Percentiles rank a stretch among this genome's conserved stretches.
These are phyloP conservation scores for Yamadazyma paraphyllophila DNA, from an alignment of 805 yeast genomes.

Conservation along the genomic window DNA sequence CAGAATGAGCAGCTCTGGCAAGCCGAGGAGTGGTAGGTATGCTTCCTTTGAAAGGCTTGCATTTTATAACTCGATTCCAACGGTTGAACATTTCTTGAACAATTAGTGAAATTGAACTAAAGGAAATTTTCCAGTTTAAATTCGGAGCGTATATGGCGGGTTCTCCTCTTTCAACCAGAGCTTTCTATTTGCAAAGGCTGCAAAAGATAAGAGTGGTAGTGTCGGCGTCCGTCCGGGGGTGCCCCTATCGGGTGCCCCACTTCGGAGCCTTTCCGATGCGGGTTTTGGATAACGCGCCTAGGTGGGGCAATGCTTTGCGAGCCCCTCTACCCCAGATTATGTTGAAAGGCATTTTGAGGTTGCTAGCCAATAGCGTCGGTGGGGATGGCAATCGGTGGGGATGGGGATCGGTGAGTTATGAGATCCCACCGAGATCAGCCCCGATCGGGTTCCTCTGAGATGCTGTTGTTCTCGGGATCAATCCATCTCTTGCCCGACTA, in stretches of 20 bases:
- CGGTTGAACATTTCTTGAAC: neutral
- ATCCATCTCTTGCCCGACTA: too few relatives aligned
- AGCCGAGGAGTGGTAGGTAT: neutral
- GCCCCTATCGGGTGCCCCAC: neutral
- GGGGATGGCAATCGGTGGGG: too few relatives aligned
- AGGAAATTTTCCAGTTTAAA: neutral
- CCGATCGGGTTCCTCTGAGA: too few relatives aligned
- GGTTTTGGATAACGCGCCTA: neutral
- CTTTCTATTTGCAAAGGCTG: neutral
- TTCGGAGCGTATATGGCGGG: neutral
- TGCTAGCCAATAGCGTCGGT: neutral
- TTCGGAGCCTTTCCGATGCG: neutral
- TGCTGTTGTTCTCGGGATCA: too few relatives aligned
- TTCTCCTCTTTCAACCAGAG: neutral
- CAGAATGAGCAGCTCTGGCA: neutral
- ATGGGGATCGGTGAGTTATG: too few relatives aligned
- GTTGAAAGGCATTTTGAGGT: neutral
- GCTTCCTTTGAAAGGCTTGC: neutral
- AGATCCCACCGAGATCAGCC: too few relatives aligned
- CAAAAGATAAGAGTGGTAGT: neutral
- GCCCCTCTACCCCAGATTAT: conserved; percentile 1
- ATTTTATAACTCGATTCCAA: neutral
- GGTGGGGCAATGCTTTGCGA: neutral
- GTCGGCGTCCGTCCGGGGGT: neutral
- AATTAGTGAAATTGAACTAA: neutral